These are phyloP conservation scores for Mycena latifolia DNA, from an alignment of 768 basidiomycete genomes.

Conservation along the genomic window DNA sequence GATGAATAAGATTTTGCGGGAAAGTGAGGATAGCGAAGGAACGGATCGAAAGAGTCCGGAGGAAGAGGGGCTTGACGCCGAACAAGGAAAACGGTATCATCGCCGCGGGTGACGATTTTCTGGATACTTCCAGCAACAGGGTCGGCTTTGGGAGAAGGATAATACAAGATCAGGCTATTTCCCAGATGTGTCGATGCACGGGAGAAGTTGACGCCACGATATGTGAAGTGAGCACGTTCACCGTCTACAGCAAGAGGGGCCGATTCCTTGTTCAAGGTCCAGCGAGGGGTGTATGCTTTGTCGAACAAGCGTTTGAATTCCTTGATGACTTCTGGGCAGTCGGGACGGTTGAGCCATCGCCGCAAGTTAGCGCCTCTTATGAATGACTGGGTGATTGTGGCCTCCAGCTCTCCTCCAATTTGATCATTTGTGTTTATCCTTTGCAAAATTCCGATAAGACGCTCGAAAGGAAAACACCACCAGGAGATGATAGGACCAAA, in stretches of 20 bases:
- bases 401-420: conserved; percentile 37
- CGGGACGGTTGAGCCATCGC: conserved; percentile 34
- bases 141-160: neutral
- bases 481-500: conserved; percentile 52
- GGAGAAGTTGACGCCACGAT: conserved; percentile 10
- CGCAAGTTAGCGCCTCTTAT: conserved; percentile 25
- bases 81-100: conserved; percentile 1
- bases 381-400: conserved; percentile 18
- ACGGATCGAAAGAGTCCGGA: conserved; percentile 13
- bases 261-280: neutral
- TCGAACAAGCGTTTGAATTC: conserved; percentile 40
- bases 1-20: conserved; percentile 24
- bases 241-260: neutral
- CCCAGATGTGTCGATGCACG: conserved; percentile 23
- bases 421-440: conserved; percentile 46
- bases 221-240: conserved; percentile 14
- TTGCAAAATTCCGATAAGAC: conserved; percentile 51
- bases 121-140: conserved; percentile 21
- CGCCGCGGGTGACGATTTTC: neutral
- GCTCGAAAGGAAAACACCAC: conserved; percentile 56
- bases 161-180: conserved; percentile 28
- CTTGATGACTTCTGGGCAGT: conserved; percentile 32
- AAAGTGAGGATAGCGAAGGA: conserved; percentile 21
- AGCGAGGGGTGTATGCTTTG: conserved; percentile 16
- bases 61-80: conserved; percentile 24